Conservation (phyloP, 108 stramenopile genomes). For the Cyclotella baltica region DNA sequence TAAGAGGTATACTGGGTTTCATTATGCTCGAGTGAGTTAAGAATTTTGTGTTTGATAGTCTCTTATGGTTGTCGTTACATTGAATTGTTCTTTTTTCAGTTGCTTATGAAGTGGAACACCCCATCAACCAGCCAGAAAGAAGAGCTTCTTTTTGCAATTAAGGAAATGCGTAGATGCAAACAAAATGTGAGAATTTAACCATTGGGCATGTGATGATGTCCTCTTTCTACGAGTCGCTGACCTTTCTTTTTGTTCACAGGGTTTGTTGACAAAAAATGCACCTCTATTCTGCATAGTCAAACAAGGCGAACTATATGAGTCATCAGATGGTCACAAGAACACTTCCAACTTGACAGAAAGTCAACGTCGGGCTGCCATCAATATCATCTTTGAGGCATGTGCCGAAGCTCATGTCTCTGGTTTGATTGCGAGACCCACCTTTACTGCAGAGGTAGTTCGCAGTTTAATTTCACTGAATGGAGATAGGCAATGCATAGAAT, state of each 20-base stretch:
- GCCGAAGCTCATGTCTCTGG: slow-evolving; percentile 45
- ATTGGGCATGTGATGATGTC: background rate
- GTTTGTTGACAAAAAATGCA: slow-evolving; percentile 52
- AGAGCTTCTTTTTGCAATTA: slow-evolving; percentile 67
- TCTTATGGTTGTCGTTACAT: background rate
- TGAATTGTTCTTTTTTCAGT: slow-evolving; percentile 16
- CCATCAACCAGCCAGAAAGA: slow-evolving; percentile 60
- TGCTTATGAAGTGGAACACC: slow-evolving; percentile 83
- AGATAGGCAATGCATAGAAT: slow-evolving; percentile 39
- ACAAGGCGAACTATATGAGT: slow-evolving; percentile 33
- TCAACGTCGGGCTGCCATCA: slow-evolving; percentile 30
- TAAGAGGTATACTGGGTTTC: slow-evolving; percentile 66
- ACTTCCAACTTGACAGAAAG: slow-evolving; percentile 12
- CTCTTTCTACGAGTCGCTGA: background rate
- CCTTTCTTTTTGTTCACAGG: slow-evolving; percentile 17
- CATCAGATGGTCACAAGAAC: slow-evolving; percentile 3
- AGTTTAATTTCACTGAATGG: slow-evolving; percentile 47
- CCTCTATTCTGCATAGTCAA: slow-evolving; percentile 49
- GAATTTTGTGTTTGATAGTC: background rate
- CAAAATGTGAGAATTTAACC: background rate
- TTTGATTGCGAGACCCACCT: slow-evolving; percentile 33
- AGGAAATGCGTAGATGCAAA: slow-evolving; percentile 53
- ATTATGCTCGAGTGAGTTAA: slow-evolving; percentile 58
- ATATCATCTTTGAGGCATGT: slow-evolving; percentile 50
- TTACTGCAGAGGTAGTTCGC: slow-evolving; percentile 43